A percentile compares a stretch with the other conserved stretches of the same genome.
Conservation (phyloP, 176 grass and related monocot genomes). For the Raddia distichophylla region DNA sequence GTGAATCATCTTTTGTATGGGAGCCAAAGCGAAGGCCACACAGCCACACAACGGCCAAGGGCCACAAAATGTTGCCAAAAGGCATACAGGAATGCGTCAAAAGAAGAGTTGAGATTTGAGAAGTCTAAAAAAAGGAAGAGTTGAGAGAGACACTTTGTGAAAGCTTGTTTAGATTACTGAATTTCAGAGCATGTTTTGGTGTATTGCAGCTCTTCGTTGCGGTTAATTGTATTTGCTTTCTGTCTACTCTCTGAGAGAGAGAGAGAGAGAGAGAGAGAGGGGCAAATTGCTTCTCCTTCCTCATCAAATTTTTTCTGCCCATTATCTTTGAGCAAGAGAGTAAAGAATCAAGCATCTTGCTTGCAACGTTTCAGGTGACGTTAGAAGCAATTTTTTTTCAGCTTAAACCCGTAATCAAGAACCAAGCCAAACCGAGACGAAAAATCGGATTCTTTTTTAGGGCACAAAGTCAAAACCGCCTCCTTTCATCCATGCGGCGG, state of each 20-base stretch:
- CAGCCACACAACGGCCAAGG: background rate
- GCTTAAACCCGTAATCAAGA: no score
- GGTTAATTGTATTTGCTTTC: no score
- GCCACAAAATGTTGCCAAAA: background rate
- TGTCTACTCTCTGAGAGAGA: no score
- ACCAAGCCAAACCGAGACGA: background rate
- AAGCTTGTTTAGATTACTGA: background rate
- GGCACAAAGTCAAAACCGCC: slow-evolving; percentile 39
- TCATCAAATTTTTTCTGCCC: no score
- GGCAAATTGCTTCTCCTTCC: no score
- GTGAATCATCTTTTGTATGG: slow-evolving; percentile 17
- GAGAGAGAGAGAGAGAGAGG: no score
- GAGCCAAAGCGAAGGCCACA: slow-evolving; percentile 4
- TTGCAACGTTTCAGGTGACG: background rate
- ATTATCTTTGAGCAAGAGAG: no score
- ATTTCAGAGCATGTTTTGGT: background rate
- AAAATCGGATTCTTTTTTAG: background rate
- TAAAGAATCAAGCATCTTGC: no score
- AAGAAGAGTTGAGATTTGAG: background rate
- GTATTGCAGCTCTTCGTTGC: no score
- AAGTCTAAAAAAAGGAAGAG: background rate
- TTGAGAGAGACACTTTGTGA: background rate
- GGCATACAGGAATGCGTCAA: background rate
- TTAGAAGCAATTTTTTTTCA: background rate
- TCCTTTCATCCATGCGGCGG: slow-evolving; percentile 1